Conservation (phyloP, 257 asterid species). For the Lycium ferocissimum region DNA sequence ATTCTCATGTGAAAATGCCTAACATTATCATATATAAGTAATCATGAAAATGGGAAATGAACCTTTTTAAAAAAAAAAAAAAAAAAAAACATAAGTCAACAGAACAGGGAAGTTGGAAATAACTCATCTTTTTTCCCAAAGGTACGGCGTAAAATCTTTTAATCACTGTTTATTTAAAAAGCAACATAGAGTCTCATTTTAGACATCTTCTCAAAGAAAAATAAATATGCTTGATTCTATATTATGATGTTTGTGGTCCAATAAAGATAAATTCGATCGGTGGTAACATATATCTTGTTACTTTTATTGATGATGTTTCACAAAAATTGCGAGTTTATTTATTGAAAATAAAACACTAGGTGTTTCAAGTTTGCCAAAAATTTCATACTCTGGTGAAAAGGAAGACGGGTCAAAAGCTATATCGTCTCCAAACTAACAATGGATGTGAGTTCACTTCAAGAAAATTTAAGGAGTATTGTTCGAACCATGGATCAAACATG, state of each 20-base stretch:
- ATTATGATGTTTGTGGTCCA: not conserved
- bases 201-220: too few species aligned
- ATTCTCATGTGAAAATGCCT: too few species aligned
- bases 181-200: too few species aligned
- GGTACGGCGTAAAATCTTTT: too few species aligned
- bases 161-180: too few species aligned
- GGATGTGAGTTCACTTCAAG: not conserved
- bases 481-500: not conserved
- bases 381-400: conserved; percentile 1
- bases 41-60: too few species aligned
- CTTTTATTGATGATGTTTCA: not conserved
- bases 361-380: not conserved
- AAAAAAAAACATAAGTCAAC: too few species aligned
- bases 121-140: too few species aligned
- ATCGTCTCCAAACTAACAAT: not conserved
- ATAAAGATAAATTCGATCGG: not conserved
- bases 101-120: too few species aligned
- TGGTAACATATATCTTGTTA: not conserved
- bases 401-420: not conserved
- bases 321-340: not conserved
- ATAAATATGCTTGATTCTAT: too few species aligned
- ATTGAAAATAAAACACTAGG: conserved; percentile 13
- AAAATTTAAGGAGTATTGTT: not conserved
- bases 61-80: too few species aligned
- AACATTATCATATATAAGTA: too few species aligned